Evolutionary conservation across 208 protist genomes (phyloP), one percentile per base, ranked within the genome.

Genomic region (Tritrichomonas musculus): DNA sequence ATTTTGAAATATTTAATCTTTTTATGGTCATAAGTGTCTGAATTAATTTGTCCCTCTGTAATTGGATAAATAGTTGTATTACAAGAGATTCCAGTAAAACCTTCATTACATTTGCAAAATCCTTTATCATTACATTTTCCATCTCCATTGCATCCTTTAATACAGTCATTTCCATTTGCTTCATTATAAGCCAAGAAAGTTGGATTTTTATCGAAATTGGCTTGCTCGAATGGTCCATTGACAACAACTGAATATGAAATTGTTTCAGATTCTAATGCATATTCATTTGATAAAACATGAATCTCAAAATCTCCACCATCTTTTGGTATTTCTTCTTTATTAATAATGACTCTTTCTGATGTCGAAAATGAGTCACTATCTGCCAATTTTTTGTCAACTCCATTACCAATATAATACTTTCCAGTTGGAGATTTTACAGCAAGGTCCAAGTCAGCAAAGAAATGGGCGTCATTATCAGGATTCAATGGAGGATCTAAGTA

Each of bases 231-330:
- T 20, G 25, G 27, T 50, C 77, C 77, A 39, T 44, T 14, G 20
- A 88, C 27, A 39, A 50, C 41, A 88, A 88, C 5, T 39, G 77
- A 5, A 47, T 33, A 57, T 14, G 22, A 36, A 57, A 57, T 27
- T 27, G 5, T 17, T 57, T n/a, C 44, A n/a, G n/a, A n/a, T 22
- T 88, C 27, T 14, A 88, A 11, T 53, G 77, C 8, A 88, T 88
- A 88, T 57, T 88, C 47, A 22, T 1, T 39, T 20, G 77, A 88
- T 11, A 57, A 20, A 36, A 88, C 17, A 57, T 88, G 77, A n/a
- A 88, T 60, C 57, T 88, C 77, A 57, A 57, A 88, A 17, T 49
- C 57, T 17, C 77, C 77, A n/a, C n/a, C n/a, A n/a, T n/a, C n/a
- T 20, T 20, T 13, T 20, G 17, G 9, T 39, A 57, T n/a, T 53